Evolutionary conservation across 1,139 yeast genomes (phyloP).

Genomic region (Kodamaea sp.): DNA sequence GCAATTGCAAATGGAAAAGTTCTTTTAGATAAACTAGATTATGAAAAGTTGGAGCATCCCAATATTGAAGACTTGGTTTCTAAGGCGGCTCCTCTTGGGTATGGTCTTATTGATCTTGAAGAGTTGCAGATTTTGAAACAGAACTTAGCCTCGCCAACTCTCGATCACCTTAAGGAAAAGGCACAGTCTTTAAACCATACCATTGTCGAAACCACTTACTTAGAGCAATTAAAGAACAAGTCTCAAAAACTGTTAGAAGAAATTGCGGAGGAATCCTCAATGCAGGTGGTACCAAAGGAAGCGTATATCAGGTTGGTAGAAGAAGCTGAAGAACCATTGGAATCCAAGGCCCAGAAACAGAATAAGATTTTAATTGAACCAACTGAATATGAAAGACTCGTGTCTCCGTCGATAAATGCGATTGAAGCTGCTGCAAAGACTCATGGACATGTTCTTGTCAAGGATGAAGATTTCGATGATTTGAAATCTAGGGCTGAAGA

Average conservation of each 20-base stretch:
- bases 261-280: slow-evolving; percentile 14
- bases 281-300: slow-evolving; percentile 17
- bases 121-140: slow-evolving; percentile 17
- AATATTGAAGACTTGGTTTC: slow-evolving; percentile 13
- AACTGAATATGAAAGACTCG: slow-evolving; percentile 9
- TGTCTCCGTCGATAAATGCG: slow-evolving; percentile 17
- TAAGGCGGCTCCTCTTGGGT: slow-evolving; percentile 11
- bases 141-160: slow-evolving; percentile 7
- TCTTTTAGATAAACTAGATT: slow-evolving; percentile 3
- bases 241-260: slow-evolving; percentile 15
- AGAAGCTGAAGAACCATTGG: slow-evolving; percentile 19
- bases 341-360: slow-evolving; percentile 19
- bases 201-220: slow-evolving; percentile 15
- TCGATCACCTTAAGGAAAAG: slow-evolving; percentile 11
- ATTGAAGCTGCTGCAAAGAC: slow-evolving; percentile 12
- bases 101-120: slow-evolving; percentile 17
- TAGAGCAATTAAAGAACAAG: slow-evolving; percentile 12
- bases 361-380: slow-evolving; percentile 13
- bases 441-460: slow-evolving; percentile 19
- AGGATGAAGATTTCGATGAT: slow-evolving; percentile 16
- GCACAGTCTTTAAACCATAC: slow-evolving; percentile 15
- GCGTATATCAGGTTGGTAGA: slow-evolving; percentile 13
- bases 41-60: slow-evolving; percentile 6
- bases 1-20: slow-evolving; percentile 7
- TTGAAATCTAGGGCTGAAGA: too few species aligned